Percentiles rank a stretch among this genome's conserved stretches.
phyloP scores from a whole-genome alignment of 1,284 basidiomycete genomes.

The Fomitopsis betulina region DNA sequence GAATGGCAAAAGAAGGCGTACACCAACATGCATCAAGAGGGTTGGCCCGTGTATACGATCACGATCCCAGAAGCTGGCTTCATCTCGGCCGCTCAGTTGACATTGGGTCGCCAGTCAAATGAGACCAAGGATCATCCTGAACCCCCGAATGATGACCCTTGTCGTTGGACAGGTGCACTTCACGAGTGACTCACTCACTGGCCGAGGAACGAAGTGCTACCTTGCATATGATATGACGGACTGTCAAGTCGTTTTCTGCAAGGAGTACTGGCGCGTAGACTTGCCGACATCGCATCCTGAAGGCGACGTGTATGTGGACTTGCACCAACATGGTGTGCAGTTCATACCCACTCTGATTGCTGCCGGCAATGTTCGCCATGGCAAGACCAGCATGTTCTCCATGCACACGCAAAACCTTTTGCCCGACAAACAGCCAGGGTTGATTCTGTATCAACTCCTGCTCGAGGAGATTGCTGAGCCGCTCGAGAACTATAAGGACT shows the following conservation, averaged over 20 bases:
- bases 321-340: neutral
- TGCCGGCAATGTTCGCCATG: too few relatives aligned
- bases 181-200: neutral
- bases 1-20: neutral
- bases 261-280: constrained; percentile 8
- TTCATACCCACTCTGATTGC: constrained; percentile 1
- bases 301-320: constrained; percentile 1
- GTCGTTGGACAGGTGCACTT: constrained; percentile 3
- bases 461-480: too few relatives aligned
- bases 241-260: neutral
- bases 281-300: neutral
- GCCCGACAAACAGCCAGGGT: too few relatives aligned
- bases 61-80: neutral
- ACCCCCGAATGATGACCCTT: neutral
- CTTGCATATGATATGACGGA: constrained; percentile 3
- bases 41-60: neutral
- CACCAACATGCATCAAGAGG: neutral
- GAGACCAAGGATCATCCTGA: neutral
- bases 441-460: too few relatives aligned
- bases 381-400: too few relatives aligned
- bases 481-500: too few relatives aligned
- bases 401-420: too few relatives aligned
- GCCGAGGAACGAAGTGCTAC: constrained; percentile 7
- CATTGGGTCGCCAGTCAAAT: neutral
- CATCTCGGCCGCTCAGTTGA: neutral